phyloP scores from a whole-genome alignment of 352 stramenopile species.

The Pilasporangium apinafurcum region DNA sequence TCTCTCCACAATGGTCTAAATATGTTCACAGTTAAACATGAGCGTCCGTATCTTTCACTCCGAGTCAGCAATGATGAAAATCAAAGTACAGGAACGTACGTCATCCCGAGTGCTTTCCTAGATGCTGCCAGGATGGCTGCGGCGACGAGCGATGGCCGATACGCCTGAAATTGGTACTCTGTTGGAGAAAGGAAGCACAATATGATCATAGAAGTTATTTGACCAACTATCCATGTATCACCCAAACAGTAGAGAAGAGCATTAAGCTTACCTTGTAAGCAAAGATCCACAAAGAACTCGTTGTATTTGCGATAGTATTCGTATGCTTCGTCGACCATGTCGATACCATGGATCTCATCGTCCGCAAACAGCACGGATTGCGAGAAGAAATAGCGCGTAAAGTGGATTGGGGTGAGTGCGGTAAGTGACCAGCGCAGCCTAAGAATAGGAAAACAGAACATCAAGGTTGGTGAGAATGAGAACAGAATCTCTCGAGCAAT shows the following conservation, averaged over 20 bases:
- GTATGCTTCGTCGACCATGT: conserved; percentile 69
- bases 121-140: conserved; percentile 70
- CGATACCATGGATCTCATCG: conserved; percentile 64
- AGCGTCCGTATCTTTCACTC: background rate
- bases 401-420: conserved; percentile 69
- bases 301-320: conserved; percentile 81
- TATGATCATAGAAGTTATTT: background rate
- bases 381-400: conserved; percentile 73
- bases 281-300: conserved; percentile 84
- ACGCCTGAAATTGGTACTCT: conserved; percentile 82
- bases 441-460: conserved; percentile 5
- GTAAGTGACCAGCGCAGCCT: conserved; percentile 73
- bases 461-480: conserved; percentile 5
- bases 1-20: conserved; percentile 70
- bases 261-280: conserved; percentile 31
- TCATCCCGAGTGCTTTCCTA: conserved; percentile 71
- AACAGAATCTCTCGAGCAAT: conserved; percentile 1
- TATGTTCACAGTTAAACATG: background rate
- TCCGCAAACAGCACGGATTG: conserved; percentile 76
- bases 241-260: background rate
- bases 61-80: background rate
- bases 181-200: background rate
- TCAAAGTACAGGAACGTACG: conserved; percentile 9
- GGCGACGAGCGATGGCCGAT: conserved; percentile 73
- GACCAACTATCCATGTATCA: too few species aligned